Evolutionary conservation across 2,329 filamentous ascomycete species (phyloP), one percentile per base, ranked within the genome.

Genomic region (Claviceps digitariae): DNA sequence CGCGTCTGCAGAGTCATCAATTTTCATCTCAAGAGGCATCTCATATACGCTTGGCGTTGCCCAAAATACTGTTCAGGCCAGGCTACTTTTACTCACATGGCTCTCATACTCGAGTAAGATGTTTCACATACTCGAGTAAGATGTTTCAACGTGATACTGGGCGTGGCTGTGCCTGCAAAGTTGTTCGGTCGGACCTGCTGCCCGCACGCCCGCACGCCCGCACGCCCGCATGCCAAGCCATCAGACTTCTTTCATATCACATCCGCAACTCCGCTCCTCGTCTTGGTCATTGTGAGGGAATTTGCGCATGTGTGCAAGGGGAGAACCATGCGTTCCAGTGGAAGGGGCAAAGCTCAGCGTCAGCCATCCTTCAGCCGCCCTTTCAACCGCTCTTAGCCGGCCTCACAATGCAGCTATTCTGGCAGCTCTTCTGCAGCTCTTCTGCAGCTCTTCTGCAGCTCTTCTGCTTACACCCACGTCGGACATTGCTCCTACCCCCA

Each of bases 131-230:
- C 8, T 13, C 31, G 9, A 34, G 31, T 1, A 7, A 8, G 36
- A 38, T 17, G 36, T 8, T 38, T 1, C 36, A 6, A 17, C 8
- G 15, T 38, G 34, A 38, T 38, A 38, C 4, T 5, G 34, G 34
- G 20, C 25, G 47, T 36, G 38, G 44, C 43, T 46, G 27, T 25
- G 12, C 34, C 31, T n/a, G 23, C 23, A 1, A 46, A 46, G 57
- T 93, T 91, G 91, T 29, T 41, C 82, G 87, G 49, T 82, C 85
- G 61, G 87, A 91, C 65, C 75, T 91, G 43, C 81, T 88, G 17
- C 5, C 15, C 5, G 15, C 36, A n/a, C 36, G 36, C 36, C n/a
- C n/a, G n/a, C n/a, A n/a, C n/a, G n/a, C n/a, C n/a, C n/a, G n/a
- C n/a, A n/a, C n/a, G n/a, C n/a, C n/a, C n/a, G n/a, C n/a, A n/a